Percentiles rank a stretch among this genome's conserved stretches.
Conservation (phyloP, 139 green algal genomes). For the Nannochloris sp. region DNA sequence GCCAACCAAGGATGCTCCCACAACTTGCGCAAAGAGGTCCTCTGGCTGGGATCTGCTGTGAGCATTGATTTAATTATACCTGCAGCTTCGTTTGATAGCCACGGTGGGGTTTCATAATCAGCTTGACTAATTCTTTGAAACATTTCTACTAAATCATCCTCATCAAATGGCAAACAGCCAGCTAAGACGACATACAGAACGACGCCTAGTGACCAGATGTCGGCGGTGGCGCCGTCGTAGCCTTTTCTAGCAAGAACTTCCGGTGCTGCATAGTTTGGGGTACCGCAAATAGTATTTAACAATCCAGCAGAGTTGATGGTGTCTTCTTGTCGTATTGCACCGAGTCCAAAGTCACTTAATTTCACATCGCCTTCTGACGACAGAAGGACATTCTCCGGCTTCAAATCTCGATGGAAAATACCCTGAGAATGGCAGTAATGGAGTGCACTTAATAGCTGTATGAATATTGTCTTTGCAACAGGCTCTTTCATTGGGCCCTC, state of each 20-base stretch:
- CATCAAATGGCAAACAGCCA: constrained; percentile 49
- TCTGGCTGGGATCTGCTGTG: constrained; percentile 3
- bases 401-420: constrained; percentile 54
- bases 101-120: constrained; percentile 31
- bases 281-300: constrained; percentile 63
- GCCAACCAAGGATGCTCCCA: constrained; percentile 34
- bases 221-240: constrained; percentile 42
- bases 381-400: constrained; percentile 61
- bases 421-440: constrained; percentile 50
- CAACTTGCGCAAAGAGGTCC: constrained; percentile 23
- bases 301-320: constrained; percentile 8
- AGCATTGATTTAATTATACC: constrained; percentile 32
- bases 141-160: constrained; percentile 26
- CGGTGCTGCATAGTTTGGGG: constrained; percentile 70
- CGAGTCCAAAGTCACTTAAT: constrained; percentile 58
- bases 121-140: constrained; percentile 34
- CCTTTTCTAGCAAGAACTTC: constrained; percentile 48
- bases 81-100: constrained; percentile 18
- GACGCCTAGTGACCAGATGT: constrained; percentile 56
- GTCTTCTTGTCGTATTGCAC: constrained; percentile 13
- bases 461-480: constrained; percentile 40
- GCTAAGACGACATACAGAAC: constrained; percentile 41
- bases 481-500: constrained; percentile 49
- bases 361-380: constrained; percentile 32
- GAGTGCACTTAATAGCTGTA: constrained; percentile 59